A percentile compares a stretch with the other conserved stretches of the same genome.
phyloP scores from a whole-genome alignment of 768 basidiomycete species.

The Boletus subcaerulescens region DNA sequence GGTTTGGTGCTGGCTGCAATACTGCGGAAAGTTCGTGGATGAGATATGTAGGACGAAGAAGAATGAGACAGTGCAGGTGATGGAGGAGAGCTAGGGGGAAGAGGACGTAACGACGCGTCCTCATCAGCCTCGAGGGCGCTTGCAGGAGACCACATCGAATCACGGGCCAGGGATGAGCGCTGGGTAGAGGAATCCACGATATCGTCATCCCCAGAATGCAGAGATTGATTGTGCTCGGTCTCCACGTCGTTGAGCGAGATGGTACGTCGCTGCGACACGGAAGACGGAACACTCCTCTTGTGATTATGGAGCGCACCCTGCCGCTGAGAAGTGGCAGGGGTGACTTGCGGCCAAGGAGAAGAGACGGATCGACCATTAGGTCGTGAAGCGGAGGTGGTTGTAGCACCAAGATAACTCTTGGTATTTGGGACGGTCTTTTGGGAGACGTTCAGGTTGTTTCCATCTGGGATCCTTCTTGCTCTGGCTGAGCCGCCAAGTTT shows the following conservation, averaged over 20 bases:
- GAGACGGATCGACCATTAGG: slow-evolving; percentile 29
- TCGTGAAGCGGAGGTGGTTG: slow-evolving; percentile 14
- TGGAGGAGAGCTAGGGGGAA: slow-evolving; percentile 85
- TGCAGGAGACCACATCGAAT: slow-evolving; percentile 78
- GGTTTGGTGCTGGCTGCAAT: slow-evolving; percentile 90
- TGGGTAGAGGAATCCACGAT: slow-evolving; percentile 48
- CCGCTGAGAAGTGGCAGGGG: slow-evolving; percentile 23
- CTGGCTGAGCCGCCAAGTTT: slow-evolving; percentile 73
- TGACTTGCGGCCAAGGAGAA: slow-evolving; percentile 26
- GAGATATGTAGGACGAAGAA: slow-evolving; percentile 80
- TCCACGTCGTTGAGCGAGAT: slow-evolving; percentile 65
- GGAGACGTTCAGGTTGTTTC: slow-evolving; percentile 11
- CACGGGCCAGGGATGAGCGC: slow-evolving; percentile 60
- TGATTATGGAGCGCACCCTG: slow-evolving; percentile 18
- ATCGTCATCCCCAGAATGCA: slow-evolving; percentile 36
- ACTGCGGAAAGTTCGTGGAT: slow-evolving; percentile 77
- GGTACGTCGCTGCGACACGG: slow-evolving; percentile 46
- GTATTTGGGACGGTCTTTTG: slow-evolving; percentile 11
- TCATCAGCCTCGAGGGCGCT: slow-evolving; percentile 86
- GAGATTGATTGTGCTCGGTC: slow-evolving; percentile 38
- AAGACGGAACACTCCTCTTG: slow-evolving; percentile 19
- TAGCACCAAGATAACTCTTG: slow-evolving; percentile 15
- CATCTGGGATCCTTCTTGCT: slow-evolving; percentile 47
- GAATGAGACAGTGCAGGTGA: slow-evolving; percentile 84
- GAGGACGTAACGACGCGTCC: slow-evolving; percentile 86